These are phyloP conservation scores for Oryza rufipogon DNA, from an alignment of 176 grass and related monocot genomes.

Conservation along the genomic window DNA sequence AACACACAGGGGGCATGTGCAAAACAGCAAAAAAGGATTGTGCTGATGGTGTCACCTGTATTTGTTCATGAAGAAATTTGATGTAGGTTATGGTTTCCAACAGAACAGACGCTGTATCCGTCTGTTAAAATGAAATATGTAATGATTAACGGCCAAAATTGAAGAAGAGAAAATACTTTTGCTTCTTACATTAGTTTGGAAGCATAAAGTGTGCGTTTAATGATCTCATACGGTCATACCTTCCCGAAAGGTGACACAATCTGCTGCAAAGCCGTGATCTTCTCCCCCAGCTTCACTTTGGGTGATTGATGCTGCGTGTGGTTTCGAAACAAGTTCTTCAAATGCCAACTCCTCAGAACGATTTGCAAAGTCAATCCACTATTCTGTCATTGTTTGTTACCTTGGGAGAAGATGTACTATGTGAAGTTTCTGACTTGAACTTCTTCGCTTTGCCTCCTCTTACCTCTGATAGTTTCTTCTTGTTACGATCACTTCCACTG, in stretches of 20 bases:
- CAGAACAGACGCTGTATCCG: constrained; percentile 80
- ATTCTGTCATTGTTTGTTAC: not conserved
- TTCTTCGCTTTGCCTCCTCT: not conserved
- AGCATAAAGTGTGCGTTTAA: not conserved
- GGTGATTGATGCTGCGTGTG: constrained; percentile 49
- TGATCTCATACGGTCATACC: constrained; percentile 42
- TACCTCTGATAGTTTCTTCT: not conserved
- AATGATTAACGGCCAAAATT: constrained; percentile 13
- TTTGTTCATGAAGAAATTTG: constrained; percentile 74
- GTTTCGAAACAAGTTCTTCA: constrained; percentile 15
- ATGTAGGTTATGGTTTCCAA: constrained; percentile 79
- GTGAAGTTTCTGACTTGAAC: not conserved
- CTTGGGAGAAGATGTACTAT: not conserved
- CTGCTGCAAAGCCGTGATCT: constrained; percentile 76
- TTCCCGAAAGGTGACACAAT: constrained; percentile 87
- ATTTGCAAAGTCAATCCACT: not conserved
- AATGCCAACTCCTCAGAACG: not conserved
- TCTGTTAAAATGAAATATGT: constrained; percentile 48
- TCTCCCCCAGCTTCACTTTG: constrained; percentile 69
- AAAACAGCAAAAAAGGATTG: not conserved
- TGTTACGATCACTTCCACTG: not conserved
- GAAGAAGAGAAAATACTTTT: not conserved
- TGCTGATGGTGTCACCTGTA: constrained; percentile 56
- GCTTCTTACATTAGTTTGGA: not conserved
- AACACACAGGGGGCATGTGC: not conserved